Evolutionary conservation across 1,139 yeast genomes (phyloP).

Genomic region (Magnusiomyces fungicola): DNA sequence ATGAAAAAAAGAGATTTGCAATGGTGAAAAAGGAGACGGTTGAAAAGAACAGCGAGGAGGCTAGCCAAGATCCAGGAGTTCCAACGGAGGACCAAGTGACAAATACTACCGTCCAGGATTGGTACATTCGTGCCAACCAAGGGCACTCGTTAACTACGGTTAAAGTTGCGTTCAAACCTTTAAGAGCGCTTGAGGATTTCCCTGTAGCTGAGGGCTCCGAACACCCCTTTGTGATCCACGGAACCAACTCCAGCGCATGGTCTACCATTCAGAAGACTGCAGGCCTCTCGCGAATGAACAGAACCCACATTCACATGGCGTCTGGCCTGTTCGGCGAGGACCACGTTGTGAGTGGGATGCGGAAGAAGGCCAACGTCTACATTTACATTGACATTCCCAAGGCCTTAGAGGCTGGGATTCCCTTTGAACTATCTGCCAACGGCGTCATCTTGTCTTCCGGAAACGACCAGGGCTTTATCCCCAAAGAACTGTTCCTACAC

Average conservation of each 20-base stretch:
- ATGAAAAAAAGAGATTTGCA: slow-evolving; percentile 65
- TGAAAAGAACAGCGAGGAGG: slow-evolving; percentile 5
- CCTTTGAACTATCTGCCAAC: slow-evolving; percentile 59
- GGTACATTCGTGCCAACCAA: slow-evolving; percentile 75
- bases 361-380: slow-evolving; percentile 50
- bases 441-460: slow-evolving; percentile 70
- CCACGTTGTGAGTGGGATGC: slow-evolving; percentile 61
- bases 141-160: slow-evolving; percentile 69
- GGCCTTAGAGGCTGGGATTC: slow-evolving; percentile 42
- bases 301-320: slow-evolving; percentile 84
- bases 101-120: slow-evolving; percentile 15
- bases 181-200: slow-evolving; percentile 27
- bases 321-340: slow-evolving; percentile 37
- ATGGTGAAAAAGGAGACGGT: slow-evolving; percentile 17
- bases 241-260: slow-evolving; percentile 56
- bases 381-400: slow-evolving; percentile 54
- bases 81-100: slow-evolving; percentile 1
- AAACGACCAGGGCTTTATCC: slow-evolving; percentile 46
- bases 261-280: slow-evolving; percentile 43
- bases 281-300: slow-evolving; percentile 59
- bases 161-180: slow-evolving; percentile 37
- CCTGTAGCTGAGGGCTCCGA: slow-evolving; percentile 27
- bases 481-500: slow-evolving; percentile 38
- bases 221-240: slow-evolving; percentile 53
- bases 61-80: neutral